Percentiles rank a stretch among this genome's conserved stretches.
phyloP scores from a whole-genome alignment of 2,329 filamentous ascomycete genomes.

The Fusarium sp. region DNA sequence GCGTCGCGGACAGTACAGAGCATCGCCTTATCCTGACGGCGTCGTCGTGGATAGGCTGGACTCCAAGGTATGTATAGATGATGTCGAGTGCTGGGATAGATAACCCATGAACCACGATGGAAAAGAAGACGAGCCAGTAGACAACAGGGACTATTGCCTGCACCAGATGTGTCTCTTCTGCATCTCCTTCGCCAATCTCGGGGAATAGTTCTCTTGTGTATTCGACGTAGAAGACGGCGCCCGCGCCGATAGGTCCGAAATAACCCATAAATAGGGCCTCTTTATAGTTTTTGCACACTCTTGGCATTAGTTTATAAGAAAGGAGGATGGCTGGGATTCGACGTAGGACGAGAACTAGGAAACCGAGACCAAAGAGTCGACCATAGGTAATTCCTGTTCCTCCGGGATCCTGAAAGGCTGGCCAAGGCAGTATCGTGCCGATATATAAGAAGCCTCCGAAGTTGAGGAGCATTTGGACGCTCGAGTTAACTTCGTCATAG shows the following conservation, averaged over 20 bases:
- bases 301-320: constrained; percentile 70
- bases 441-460: constrained; percentile 74
- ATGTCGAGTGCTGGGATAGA: constrained; percentile 58
- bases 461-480: constrained; percentile 71
- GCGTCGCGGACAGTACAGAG: not conserved
- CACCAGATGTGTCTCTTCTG: constrained; percentile 53
- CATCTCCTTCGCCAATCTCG: constrained; percentile 52
- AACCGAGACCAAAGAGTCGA: constrained; percentile 65
- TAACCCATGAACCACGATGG: constrained; percentile 52
- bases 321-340: constrained; percentile 71
- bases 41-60: constrained; percentile 55
- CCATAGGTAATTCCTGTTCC: constrained; percentile 67
- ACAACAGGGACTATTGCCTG: constrained; percentile 58
- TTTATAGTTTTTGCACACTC: constrained; percentile 65
- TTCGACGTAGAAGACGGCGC: constrained; percentile 81
- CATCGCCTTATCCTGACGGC: constrained; percentile 13
- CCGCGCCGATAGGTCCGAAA: constrained; percentile 84
- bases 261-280: constrained; percentile 75
- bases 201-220: constrained; percentile 61
- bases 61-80: constrained; percentile 42
- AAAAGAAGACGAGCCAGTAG: constrained; percentile 57
- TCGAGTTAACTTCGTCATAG: constrained; percentile 73
- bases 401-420: constrained; percentile 64
- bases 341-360: constrained; percentile 68
- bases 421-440: constrained; percentile 70